Conservation (phyloP, 306 rosid genomes). For the Rubus parviflorus region DNA sequence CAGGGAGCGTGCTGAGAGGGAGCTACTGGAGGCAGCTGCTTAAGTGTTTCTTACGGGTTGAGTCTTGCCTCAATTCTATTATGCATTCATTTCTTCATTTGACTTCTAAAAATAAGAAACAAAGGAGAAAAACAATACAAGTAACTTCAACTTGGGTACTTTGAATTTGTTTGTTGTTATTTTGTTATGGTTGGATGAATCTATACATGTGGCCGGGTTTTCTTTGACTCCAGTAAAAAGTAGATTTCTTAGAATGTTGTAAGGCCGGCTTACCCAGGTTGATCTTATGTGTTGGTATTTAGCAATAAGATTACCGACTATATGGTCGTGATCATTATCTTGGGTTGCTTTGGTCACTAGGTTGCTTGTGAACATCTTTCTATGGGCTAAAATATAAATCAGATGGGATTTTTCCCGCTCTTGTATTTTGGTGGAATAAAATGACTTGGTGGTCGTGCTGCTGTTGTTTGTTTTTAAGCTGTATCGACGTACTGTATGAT, state of each 20-base stretch:
- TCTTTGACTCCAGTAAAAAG: background rate
- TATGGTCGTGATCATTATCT: background rate
- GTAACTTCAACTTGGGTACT: slow-evolving; percentile 22
- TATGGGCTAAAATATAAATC: no score
- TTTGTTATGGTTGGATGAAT: slow-evolving; percentile 4
- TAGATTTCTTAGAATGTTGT: background rate
- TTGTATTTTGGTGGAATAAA: no score
- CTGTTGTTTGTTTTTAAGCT: no score
- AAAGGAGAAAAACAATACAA: background rate
- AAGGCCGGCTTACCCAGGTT: background rate
- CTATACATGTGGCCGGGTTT: background rate
- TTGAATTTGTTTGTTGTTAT: background rate
- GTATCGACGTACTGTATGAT: no score
- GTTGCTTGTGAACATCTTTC: no score
- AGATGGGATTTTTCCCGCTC: no score
- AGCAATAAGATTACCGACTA: background rate
- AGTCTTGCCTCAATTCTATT: slow-evolving; percentile 26
- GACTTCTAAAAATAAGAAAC: slow-evolving; percentile 4
- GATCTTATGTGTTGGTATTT: background rate
- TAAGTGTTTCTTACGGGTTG: slow-evolving; percentile 50
- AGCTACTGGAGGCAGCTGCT: slow-evolving; percentile 83
- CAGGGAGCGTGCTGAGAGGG: slow-evolving; percentile 82
- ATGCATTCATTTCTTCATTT: slow-evolving; percentile 15
- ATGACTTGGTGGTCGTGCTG: no score
- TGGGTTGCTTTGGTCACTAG: background rate